A percentile compares a stretch with the other conserved stretches of the same genome.
Conservation (phyloP, 768 basidiomycete species). For the Termitomyces sp. region DNA sequence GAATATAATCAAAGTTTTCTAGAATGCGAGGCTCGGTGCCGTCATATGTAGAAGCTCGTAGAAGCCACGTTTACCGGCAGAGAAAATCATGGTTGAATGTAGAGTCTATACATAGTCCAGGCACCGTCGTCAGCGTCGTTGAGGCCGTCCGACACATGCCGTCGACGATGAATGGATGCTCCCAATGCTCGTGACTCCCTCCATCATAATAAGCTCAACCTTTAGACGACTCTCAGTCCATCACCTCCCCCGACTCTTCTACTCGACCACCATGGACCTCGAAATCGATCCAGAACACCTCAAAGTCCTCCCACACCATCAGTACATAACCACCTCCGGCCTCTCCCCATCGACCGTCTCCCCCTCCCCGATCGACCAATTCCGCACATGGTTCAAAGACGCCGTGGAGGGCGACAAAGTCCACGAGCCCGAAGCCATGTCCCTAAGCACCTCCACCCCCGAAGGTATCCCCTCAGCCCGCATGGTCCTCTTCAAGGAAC, state of each 20-base stretch:
- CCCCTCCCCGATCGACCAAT: slow-evolving; percentile 77
- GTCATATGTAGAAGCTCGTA: not conserved
- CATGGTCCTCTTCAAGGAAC: slow-evolving; percentile 88
- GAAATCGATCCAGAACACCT: slow-evolving; percentile 52
- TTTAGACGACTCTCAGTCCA: not conserved
- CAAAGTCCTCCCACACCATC: slow-evolving; percentile 67
- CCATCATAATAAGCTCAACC: slow-evolving; percentile 5
- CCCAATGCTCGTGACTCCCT: slow-evolving; percentile 6
- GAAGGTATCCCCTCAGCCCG: slow-evolving; percentile 81
- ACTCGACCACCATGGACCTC: slow-evolving; percentile 29
- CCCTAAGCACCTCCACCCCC: slow-evolving; percentile 68
- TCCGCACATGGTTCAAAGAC: slow-evolving; percentile 81
- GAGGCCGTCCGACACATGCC: too few species aligned
- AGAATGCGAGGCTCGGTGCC: not conserved
- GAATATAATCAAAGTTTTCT: not conserved
- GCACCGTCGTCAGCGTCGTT: too few species aligned
- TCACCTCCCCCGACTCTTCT: not conserved
- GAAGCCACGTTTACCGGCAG: not conserved
- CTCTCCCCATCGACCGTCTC: slow-evolving; percentile 60
- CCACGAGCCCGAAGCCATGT: slow-evolving; percentile 88
- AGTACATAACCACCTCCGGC: slow-evolving; percentile 66
- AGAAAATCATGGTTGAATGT: too few species aligned
- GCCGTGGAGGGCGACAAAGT: slow-evolving; percentile 52
- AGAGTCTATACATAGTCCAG: too few species aligned
- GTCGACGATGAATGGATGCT: too few species aligned